These are phyloP conservation scores for Physcia stellaris DNA, from an alignment of 495 filamentous ascomycete species.

Conservation along the genomic window DNA sequence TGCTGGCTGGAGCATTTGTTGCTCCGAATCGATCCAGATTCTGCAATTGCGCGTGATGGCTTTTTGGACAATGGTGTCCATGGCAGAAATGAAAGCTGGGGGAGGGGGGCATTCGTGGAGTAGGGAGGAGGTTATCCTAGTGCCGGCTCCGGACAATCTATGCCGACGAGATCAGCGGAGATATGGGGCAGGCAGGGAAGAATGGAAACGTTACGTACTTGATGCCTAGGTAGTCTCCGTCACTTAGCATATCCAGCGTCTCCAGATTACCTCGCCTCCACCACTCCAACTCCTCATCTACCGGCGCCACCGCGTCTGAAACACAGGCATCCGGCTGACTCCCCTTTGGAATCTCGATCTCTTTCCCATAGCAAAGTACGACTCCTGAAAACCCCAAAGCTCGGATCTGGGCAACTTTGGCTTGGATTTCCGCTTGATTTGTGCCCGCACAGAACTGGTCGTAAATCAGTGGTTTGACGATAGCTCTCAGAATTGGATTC, in stretches of 20 bases:
- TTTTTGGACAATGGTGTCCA: constrained; percentile 24
- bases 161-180: neutral
- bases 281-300: constrained; percentile 17
- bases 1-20: constrained; percentile 23
- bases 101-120: neutral
- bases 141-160: constrained; percentile 65
- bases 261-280: constrained; percentile 60
- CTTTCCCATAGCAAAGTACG: constrained; percentile 34
- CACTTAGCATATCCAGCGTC: constrained; percentile 47
- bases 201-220: constrained; percentile 35
- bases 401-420: constrained; percentile 30
- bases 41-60: constrained; percentile 21
- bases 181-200: neutral
- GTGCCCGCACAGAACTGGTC: constrained; percentile 39
- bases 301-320: neutral
- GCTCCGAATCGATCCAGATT: constrained; percentile 28
- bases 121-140: neutral
- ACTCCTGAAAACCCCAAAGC: constrained; percentile 31
- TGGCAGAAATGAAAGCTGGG: constrained; percentile 8
- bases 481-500: constrained; percentile 29
- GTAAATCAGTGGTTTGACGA: constrained; percentile 35
- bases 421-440: constrained; percentile 32
- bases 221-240: constrained; percentile 62
- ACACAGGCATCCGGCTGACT: neutral
- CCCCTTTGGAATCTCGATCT: constrained; percentile 16